Conservation (phyloP, 1,284 basidiomycete genomes). For the Apiotrichum gamsii region DNA sequence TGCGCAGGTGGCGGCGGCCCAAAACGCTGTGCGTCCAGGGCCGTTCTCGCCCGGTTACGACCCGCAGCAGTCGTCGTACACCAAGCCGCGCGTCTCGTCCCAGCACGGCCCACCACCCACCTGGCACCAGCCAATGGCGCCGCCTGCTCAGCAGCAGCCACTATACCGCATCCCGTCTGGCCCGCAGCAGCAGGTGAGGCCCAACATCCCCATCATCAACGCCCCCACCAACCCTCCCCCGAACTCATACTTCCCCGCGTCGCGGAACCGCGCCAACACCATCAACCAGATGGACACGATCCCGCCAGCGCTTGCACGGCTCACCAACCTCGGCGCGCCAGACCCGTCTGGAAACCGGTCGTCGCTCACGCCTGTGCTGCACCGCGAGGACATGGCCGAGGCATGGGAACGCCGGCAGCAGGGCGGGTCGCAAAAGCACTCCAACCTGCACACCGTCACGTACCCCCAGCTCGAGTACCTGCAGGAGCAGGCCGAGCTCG, state of each 20-base stretch:
- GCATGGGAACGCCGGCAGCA: conserved; percentile 78
- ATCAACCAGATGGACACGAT: conserved; percentile 78
- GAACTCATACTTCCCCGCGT: conserved; percentile 61
- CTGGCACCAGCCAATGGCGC: conserved; percentile 20
- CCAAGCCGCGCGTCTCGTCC: conserved; percentile 26
- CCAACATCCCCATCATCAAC: conserved; percentile 44
- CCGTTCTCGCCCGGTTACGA: conserved; percentile 37
- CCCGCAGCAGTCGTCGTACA: conserved; percentile 9
- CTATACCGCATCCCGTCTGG: conserved; percentile 23
- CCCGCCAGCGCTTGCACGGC: conserved; percentile 79
- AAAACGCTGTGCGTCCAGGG: conserved; percentile 25
- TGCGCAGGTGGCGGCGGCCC: conserved; percentile 55
- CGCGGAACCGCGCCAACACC: conserved; percentile 72
- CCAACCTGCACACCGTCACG: conserved; percentile 51
- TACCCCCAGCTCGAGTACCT: conserved; percentile 83
- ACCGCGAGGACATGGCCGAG: conserved; percentile 79
- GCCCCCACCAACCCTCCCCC: conserved; percentile 43
- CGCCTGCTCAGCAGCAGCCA: conserved; percentile 17
- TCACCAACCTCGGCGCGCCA: conserved; percentile 76
- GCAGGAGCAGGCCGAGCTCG: conserved; percentile 85
- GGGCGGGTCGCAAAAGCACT: conserved; percentile 35
- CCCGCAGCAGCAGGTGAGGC: conserved; percentile 37
- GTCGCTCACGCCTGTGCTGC: conserved; percentile 77
- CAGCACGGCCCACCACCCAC: conserved; percentile 29
- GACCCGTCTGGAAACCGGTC: conserved; percentile 65